Conservation (phyloP, 441 rosid species). For the Cnidoscolus chayamansa region DNA sequence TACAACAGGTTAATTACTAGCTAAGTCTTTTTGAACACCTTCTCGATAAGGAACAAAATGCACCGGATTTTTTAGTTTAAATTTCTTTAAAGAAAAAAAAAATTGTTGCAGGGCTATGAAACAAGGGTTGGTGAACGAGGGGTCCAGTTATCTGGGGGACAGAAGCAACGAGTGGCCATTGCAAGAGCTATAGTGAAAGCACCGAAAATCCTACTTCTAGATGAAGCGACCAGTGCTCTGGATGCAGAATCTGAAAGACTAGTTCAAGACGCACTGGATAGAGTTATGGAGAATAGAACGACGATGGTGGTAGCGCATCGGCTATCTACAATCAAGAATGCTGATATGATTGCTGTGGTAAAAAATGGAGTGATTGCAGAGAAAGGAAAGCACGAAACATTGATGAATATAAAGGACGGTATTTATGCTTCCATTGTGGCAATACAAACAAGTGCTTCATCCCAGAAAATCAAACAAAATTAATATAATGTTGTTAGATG, state of each 20-base stretch:
- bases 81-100: too few species aligned
- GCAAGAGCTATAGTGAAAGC: slow-evolving; percentile 57
- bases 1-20: slow-evolving; percentile 41
- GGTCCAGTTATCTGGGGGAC: slow-evolving; percentile 61
- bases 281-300: slow-evolving; percentile 49
- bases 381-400: slow-evolving; percentile 53
- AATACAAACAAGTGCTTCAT: slow-evolving; percentile 40
- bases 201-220: slow-evolving; percentile 52
- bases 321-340: slow-evolving; percentile 50
- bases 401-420: slow-evolving; percentile 47
- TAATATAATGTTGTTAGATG: too few species aligned
- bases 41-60: too few species aligned
- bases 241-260: slow-evolving; percentile 59
- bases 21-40: too few species aligned
- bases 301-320: slow-evolving; percentile 60
- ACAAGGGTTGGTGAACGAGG: slow-evolving; percentile 70
- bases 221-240: slow-evolving; percentile 68
- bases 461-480: not conserved
- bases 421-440: slow-evolving; percentile 56
- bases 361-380: slow-evolving; percentile 61
- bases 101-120: slow-evolving; percentile 49
- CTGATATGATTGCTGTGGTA: slow-evolving; percentile 53
- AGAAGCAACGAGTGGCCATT: slow-evolving; percentile 69
- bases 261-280: slow-evolving; percentile 57
- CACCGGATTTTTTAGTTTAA: too few species aligned